Evolutionary conservation across 2,329 filamentous ascomycete species (phyloP).

Genomic region (Dothideomycetes sp.): DNA sequence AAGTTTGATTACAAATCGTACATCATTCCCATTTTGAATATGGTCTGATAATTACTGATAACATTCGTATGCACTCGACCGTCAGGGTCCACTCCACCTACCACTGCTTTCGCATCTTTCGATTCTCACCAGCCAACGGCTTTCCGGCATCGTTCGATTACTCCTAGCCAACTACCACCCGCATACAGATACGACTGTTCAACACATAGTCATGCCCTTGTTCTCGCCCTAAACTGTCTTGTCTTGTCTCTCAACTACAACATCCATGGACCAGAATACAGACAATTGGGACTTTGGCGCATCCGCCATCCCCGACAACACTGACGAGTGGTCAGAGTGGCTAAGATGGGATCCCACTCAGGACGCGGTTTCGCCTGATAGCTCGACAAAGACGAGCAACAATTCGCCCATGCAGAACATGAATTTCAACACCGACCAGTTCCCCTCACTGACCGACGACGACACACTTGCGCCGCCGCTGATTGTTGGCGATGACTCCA

Average conservation of each 20-base stretch:
- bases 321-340: constrained; percentile 39
- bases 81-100: too few relatives aligned
- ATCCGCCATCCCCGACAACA: constrained; percentile 15
- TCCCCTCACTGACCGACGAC: constrained; percentile 19
- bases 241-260: neutral
- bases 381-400: constrained; percentile 26
- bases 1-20: too few relatives aligned
- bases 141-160: too few relatives aligned
- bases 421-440: constrained; percentile 15
- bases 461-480: constrained; percentile 24
- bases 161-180: too few relatives aligned
- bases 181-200: constrained; percentile 11
- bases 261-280: constrained; percentile 5
- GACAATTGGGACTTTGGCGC: constrained; percentile 4
- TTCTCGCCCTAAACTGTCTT: neutral
- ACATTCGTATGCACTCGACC: too few relatives aligned
- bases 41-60: too few relatives aligned
- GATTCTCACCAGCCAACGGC: too few relatives aligned
- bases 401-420: constrained; percentile 27
- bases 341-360: constrained; percentile 36
- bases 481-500: constrained; percentile 25
- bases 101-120: too few relatives aligned
- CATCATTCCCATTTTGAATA: too few relatives aligned
- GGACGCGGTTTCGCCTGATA: constrained; percentile 27
- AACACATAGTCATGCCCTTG: constrained; percentile 2